Conservation (phyloP, 805 yeast genomes). For the Candida gorgasii region DNA sequence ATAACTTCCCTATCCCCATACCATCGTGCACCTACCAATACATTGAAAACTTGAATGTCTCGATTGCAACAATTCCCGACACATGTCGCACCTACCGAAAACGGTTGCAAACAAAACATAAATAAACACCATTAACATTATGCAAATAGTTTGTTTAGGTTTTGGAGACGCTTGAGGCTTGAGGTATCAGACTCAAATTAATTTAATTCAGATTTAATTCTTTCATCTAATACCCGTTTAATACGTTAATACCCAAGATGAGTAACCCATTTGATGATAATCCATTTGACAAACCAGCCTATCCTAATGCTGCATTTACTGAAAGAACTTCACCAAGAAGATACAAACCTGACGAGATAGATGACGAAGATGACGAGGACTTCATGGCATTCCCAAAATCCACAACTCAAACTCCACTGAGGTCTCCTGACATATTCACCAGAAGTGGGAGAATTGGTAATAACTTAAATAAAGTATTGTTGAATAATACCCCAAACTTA, state of each 20-base stretch:
- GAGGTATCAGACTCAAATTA: background rate
- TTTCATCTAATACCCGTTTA: too few relatives aligned
- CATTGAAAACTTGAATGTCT: background rate
- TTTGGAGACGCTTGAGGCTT: background rate
- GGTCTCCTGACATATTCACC: slow-evolving; percentile 47
- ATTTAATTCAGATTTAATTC: too few relatives aligned
- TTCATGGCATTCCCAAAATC: slow-evolving; percentile 32
- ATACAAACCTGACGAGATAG: slow-evolving; percentile 26
- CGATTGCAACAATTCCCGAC: background rate
- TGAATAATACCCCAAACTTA: slow-evolving; percentile 30
- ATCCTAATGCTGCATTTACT: slow-evolving; percentile 42
- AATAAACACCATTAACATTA: slow-evolving; percentile 9
- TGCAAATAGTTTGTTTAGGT: background rate
- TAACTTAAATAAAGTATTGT: slow-evolving; percentile 18
- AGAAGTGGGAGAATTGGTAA: slow-evolving; percentile 29
- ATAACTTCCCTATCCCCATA: background rate
- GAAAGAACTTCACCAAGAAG: slow-evolving; percentile 40
- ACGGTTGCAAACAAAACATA: slow-evolving; percentile 11
- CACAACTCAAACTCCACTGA: slow-evolving; percentile 10
- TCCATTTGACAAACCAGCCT: slow-evolving; percentile 35
- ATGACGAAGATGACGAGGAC: slow-evolving; percentile 24
- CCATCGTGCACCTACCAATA: background rate
- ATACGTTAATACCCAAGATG: slow-evolving; percentile 18
- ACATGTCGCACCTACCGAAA: slow-evolving; percentile 6
- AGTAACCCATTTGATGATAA: slow-evolving; percentile 33